A percentile compares a stretch with the other conserved stretches of the same genome.
Conservation (phyloP, 352 stramenopile species). For the Phytophthora sp. region DNA sequence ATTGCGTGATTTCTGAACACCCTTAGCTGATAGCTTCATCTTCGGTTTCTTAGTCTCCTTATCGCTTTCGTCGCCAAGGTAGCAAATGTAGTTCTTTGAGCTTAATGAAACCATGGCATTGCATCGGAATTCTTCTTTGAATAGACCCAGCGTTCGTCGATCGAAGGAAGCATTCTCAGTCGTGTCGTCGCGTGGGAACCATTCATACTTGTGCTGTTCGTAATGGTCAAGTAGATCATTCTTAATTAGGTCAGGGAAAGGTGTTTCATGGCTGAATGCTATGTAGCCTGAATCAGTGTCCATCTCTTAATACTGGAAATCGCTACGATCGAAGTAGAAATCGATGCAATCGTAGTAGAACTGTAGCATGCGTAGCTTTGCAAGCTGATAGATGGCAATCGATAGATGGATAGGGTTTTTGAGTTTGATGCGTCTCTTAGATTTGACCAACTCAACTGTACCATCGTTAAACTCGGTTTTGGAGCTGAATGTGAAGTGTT, state of each 20-base stretch:
- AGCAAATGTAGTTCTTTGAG: background rate
- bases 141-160: background rate
- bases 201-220: conserved; percentile 4
- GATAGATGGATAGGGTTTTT: conserved; percentile 5
- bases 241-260: background rate
- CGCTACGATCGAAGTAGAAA: background rate
- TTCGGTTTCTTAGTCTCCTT: background rate
- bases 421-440: background rate
- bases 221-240: conserved; percentile 1
- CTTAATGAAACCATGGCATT: background rate
- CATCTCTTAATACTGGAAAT: conserved; percentile 11
- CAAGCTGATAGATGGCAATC: conserved; percentile 2
- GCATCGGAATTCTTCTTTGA: background rate
- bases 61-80: background rate
- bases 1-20: background rate
- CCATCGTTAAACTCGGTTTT: background rate
- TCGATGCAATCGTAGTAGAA: conserved; percentile 13
- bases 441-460: background rate
- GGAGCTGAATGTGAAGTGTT: conserved; percentile 3
- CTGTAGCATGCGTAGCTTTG: conserved; percentile 13
- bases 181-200: conserved; percentile 10
- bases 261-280: background rate
- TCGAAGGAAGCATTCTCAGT: background rate
- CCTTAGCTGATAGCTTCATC: background rate
- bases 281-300: background rate